Evolutionary conservation across 352 stramenopile genomes (phyloP), one percentile per base, ranked within the genome.

Genomic region (Pythium dissimile): DNA sequence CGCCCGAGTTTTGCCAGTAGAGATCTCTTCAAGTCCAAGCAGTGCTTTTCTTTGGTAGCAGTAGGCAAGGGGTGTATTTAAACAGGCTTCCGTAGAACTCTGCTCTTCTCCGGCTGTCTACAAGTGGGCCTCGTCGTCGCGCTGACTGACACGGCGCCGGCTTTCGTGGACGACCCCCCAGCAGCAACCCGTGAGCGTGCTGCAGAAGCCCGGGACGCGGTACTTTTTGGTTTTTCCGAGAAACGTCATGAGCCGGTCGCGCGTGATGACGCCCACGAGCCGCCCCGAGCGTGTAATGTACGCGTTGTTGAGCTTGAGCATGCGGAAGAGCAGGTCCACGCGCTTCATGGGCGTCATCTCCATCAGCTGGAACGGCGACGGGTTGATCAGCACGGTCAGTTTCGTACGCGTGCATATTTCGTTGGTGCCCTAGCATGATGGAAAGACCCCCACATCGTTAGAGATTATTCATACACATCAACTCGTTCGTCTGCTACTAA

Each of bases 261-360:
- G 80, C 20, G 77, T 87, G 58, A 95, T 91, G 16, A 88, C 69
- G 46, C 85, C 85, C 62, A 91, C 84, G 47, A 95, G 74, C 18
- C 69, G 72, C 0, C 86, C 86, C 5, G 79, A 89, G 12, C 85
- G 80, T 55, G 86, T 88, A 30, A 96, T 80, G 62, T 92, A 96
- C 26, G 84, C 81, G 62, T 94, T 89, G 64, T 92, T 93, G 50
- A 96, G 76, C 61, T 92, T 94, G 41, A 96, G 80, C 81, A 94
- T 94, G 35, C 86, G 80, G 66, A 96, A 94, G 23, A 96, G 66
- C 62, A 89, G 59, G 54, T 96, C 84, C 24, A 96, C 84, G 20
- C 79, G 79, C 42, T 78, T 80, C 80, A 93, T 91, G 7, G 80
- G 71, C 39, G 81, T 93, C 81, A 89, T 91, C 64, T 88, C 79